Base-by-base conservation (phyloP, 768 basidiomycete genomes). In the Dentipellis fragilis region DNA sequence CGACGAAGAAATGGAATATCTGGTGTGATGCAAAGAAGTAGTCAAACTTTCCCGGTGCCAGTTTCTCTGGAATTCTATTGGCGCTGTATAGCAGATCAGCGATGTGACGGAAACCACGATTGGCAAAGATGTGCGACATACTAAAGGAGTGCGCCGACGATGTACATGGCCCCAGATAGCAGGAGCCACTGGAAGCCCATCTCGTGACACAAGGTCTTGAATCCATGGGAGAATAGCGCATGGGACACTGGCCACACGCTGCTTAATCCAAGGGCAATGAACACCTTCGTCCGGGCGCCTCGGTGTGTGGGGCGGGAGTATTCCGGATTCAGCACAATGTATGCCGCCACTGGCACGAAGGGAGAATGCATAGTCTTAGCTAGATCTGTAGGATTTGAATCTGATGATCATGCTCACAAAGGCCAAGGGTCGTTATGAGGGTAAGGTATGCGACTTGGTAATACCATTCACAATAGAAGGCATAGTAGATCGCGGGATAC, bases 1-100 rank as follows among this genome's bases (percentile, higher is more conserved):
- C 74, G 38, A 94, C 91, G 63, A 79, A 83, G 58, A 84, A 67
- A 66, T 94, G 93, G 69, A 96, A 94, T 62, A 95, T 87, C 69
- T 94, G 89, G 72, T 95, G 93, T 17, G 87, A 91, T 0, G 87
- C 79, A 54, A 84, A 77, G 63, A 89, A 78, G 63, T 79, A 77
- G 71, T 93, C 91, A 69, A 93, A 93, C 59, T 69, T 79, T 38
- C 91, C 90, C 5, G 89, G 89, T 7, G 75, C 71, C 58, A 84
- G 70, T 39, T 81, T 75, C 64, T 94, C 92, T 46, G 91, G 92
- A 54, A 91, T 77, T 51, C 90, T 80, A 65, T 85, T 84, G 49
- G 90, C 90, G 70, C 92, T 94, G 68, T 21, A 66, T 69, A 62
- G 42, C 46, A 38, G 55, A 58, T 16, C 58, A 34, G 62, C 45